Base-by-base conservation (phyloP, 805 yeast genomes). In the Ogataea ramenticola region DNA sequence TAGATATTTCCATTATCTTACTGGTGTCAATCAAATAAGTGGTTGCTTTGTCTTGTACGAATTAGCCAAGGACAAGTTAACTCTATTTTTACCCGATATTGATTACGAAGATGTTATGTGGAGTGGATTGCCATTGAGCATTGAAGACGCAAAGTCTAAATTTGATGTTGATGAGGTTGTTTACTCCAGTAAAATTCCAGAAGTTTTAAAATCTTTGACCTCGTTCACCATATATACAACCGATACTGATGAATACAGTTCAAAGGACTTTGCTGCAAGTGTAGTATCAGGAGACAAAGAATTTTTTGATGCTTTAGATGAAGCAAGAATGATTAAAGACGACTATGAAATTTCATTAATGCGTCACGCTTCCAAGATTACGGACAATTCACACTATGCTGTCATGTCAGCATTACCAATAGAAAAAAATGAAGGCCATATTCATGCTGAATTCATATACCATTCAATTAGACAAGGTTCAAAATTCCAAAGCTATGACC, bases 401-500 rank as follows among this genome's bases (percentile, higher is more conserved):
- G 96, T 87, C 33, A 88, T 91, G 96, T 80, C 89, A 27, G 95
- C 96, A 1, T 59, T 85, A 29, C 96, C 96, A 10, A 86, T 89
- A 46, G 96, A 89, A 64, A 68, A 72, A 10, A 85, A 84, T 49
- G 99, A 91, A 65, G 80, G 89, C 7, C 98, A 91, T 61, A 79
- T 91, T 38, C 96, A 93, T 57, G 99, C 98, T 2, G 98, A 93
- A 61, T 91, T 93, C 61, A 75, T 86, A 41, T 91, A 91, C 62
- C 98, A 91, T 62, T 86, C 96, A 2, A 74, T 88, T 47, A 80
- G 98, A 54, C 96, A 91, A 64, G 98, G 98, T 10, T 83, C 96
- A 10, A 90, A 89, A 64, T 66, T 77, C 55, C 87, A 82, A 63
- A 82, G 96, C 15, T 91, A 91, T 58, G 97, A 91, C 58, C 97